Conservation (phyloP, 2,329 filamentous ascomycete species). For the Aspergillus quadricinctus region DNA sequence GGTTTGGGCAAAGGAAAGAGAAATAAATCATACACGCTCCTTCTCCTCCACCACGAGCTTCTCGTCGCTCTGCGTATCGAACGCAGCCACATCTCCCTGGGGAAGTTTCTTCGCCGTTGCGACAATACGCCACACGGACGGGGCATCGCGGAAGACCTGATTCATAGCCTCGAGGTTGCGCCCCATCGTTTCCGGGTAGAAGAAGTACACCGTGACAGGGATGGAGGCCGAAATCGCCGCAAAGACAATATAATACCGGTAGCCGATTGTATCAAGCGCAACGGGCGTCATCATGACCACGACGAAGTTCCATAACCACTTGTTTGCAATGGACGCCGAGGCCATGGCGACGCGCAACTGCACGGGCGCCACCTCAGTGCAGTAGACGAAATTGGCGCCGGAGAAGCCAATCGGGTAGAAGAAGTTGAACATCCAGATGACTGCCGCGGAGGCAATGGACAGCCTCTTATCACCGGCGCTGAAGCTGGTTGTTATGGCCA, state of each 20-base stretch:
- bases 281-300: conserved; percentile 42
- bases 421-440: conserved; percentile 18
- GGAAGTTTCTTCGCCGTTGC: not conserved
- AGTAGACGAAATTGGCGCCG: conserved; percentile 18
- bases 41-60: no score
- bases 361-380: conserved; percentile 15
- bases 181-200: conserved; percentile 43
- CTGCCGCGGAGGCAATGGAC: conserved; percentile 9
- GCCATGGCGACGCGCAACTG: conserved; percentile 15
- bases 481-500: conserved; percentile 15
- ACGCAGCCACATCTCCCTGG: not conserved
- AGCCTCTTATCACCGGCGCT: not conserved
- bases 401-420: conserved; percentile 19
- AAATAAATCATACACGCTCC: no score
- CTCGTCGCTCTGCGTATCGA: not conserved
- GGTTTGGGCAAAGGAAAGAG: no score
- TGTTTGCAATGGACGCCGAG: conserved; percentile 11
- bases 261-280: conserved; percentile 26
- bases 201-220: conserved; percentile 44
- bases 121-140: not conserved
- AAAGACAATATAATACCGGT: conserved; percentile 34
- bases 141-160: conserved; percentile 5
- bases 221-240: conserved; percentile 35
- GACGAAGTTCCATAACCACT: conserved; percentile 40
- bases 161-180: conserved; percentile 23